Conservation (phyloP, 2,329 filamentous ascomycete genomes). For the Colletotrichum lupini region DNA sequence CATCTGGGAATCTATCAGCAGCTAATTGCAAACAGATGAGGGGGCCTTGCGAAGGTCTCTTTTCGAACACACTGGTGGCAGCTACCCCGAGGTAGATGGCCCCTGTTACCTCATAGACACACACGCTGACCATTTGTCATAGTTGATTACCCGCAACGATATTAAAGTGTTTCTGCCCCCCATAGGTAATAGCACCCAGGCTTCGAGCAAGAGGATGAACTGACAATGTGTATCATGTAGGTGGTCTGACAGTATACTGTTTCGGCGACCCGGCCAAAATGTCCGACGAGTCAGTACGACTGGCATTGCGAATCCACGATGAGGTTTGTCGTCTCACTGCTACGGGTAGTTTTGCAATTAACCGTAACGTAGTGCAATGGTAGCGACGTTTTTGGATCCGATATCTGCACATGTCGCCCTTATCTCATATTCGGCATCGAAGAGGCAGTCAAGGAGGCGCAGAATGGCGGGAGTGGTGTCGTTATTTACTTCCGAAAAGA, state of each 20-base stretch:
- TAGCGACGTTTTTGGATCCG: conserved; percentile 96
- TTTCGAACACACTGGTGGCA: conserved; percentile 96
- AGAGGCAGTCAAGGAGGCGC: conserved; percentile 96
- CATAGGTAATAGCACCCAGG: conserved; percentile 68
- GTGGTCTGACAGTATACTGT: conserved; percentile 94
- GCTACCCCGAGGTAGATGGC: conserved; percentile 80
- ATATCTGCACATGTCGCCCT: conserved; percentile 96
- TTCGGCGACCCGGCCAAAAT: conserved; percentile 96
- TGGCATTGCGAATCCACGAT: conserved; percentile 85
- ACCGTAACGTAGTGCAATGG: conserved; percentile 77
- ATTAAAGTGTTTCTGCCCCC: conserved; percentile 97
- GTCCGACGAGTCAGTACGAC: conserved; percentile 82
- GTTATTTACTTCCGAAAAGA: conserved; percentile 99
- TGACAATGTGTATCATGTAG: conserved; percentile 46
- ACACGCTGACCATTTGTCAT: conserved; percentile 38
- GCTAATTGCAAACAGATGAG: conserved; percentile 71
- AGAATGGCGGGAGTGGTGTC: conserved; percentile 91
- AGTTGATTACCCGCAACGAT: conserved; percentile 90
- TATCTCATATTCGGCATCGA: conserved; percentile 98
- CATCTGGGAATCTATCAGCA: neutral
- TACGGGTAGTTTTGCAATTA: neutral
- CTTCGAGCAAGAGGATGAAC: neutral
- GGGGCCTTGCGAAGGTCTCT: conserved; percentile 85
- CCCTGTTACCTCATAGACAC: neutral
- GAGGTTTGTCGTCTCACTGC: conserved; percentile 55